These are phyloP conservation scores for Quercus aquifolioides DNA, from an alignment of 306 rosid species.

Conservation along the genomic window DNA sequence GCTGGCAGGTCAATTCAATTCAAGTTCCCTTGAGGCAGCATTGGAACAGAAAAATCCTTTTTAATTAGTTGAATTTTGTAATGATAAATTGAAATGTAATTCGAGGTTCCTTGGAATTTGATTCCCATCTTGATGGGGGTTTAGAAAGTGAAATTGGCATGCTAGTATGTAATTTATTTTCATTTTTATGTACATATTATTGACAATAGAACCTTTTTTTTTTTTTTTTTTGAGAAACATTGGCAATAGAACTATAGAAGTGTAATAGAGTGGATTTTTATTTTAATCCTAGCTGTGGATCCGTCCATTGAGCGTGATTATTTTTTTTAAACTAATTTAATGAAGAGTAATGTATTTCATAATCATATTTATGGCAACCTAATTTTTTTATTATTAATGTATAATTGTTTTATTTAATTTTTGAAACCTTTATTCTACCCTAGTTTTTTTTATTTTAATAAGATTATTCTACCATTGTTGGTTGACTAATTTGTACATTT, in stretches of 20 bases:
- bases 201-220: neutral
- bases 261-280: neutral
- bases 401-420: too few species aligned
- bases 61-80: neutral
- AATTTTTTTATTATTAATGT: too few species aligned
- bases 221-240: neutral
- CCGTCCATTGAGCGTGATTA: too few species aligned
- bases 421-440: too few species aligned
- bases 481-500: too few species aligned
- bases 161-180: neutral
- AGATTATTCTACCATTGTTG: too few species aligned
- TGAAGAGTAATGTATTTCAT: too few species aligned
- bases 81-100: neutral
- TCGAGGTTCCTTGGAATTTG: neutral
- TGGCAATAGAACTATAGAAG: neutral
- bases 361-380: too few species aligned
- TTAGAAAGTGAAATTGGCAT: neutral
- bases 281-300: neutral
- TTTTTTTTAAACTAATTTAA: too few species aligned
- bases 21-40: neutral
- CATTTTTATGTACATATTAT: slow-evolving; percentile 11
- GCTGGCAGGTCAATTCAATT: neutral
- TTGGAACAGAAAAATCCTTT: neutral
- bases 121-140: neutral
- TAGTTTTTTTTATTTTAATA: too few species aligned